These are phyloP conservation scores for Boletus insuetus DNA, from an alignment of 768 basidiomycete genomes.

Conservation along the genomic window DNA sequence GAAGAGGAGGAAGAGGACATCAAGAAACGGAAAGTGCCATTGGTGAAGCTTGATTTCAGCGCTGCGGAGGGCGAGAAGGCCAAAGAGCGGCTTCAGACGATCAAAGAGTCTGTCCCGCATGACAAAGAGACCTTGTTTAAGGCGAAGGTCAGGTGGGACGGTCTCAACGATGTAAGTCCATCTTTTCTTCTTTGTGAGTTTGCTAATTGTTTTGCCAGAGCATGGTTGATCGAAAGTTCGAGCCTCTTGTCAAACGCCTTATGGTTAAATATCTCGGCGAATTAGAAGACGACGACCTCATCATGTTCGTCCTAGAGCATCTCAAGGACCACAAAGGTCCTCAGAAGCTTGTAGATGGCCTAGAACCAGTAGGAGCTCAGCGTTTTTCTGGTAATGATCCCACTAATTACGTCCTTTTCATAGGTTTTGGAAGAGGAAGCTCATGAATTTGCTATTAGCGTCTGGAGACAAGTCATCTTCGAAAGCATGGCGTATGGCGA, in stretches of 20 bases:
- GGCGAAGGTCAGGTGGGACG: conserved; percentile 89
- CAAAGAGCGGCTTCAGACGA: conserved; percentile 75
- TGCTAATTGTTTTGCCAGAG: conserved; percentile 43
- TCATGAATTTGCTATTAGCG: conserved; percentile 63
- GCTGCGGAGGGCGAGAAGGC: conserved; percentile 80
- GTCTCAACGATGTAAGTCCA: conserved; percentile 72
- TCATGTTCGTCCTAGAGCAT: conserved; percentile 92
- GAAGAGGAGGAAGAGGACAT: conserved; percentile 84
- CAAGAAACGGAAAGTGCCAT: conserved; percentile 78
- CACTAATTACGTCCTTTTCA: not conserved
- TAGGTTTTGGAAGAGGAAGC: conserved; percentile 96
- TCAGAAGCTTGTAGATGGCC: conserved; percentile 80
- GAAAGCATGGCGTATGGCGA: conserved; percentile 93
- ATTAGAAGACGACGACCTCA: conserved; percentile 89
- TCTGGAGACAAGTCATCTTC: conserved; percentile 93
- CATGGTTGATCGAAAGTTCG: conserved; percentile 82
- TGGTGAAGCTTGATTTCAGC: conserved; percentile 90
- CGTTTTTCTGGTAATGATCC: not conserved
- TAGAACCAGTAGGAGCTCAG: conserved; percentile 76
- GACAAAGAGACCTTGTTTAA: conserved; percentile 81
- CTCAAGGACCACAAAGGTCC: conserved; percentile 88
- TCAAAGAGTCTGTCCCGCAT: conserved; percentile 67
- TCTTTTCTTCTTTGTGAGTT: conserved; percentile 1
- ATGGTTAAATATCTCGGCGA: conserved; percentile 90
- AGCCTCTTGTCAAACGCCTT: conserved; percentile 76